Base-by-base conservation (phyloP, 352 stramenopile species). In the Globisporangium viniferum region DNA sequence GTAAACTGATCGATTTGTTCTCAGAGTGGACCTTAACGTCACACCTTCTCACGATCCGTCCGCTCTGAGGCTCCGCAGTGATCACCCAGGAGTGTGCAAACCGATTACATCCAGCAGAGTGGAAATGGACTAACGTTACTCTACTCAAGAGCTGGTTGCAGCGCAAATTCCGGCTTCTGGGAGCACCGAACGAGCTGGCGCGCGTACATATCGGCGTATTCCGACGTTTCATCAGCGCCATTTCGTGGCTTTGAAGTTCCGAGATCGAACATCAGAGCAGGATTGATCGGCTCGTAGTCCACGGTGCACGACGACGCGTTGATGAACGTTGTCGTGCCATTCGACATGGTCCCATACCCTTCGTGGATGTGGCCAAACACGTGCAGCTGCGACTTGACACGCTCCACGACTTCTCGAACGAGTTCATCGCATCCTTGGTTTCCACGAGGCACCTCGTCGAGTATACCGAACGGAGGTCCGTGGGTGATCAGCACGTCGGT, bases 361-460 rank as follows among this genome's bases (percentile, higher is more conserved):
- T 97, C 87, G 63, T 97, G 92, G 61, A 98, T 91, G 66, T 98
- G 92, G 1, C 92, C 92, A 77, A 97, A 98, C 8, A 97, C 82
- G 68, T 96, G 85, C 49, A 94, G 70, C 48, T 79, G 77, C 8
- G 91, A 90, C 41, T 76, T 75, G 56, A 96, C 74, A 20, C 88
- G 73, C 2, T 67, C 66, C 59, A 92, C 80, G 31, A 97, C 79
- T 62, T 94, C 77, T 1, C 58, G 36, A n/a, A 95, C 55, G 18
- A 98, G 68, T 62, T 94, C 84, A 18, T 78, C 77, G 69, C 88
- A 95, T 24, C 92, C 92, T 20, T 90, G 86, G 44, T 71, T 71
- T 39, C 80, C 61, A 24, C 75, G 72, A 20, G 48, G 29, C 14
- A 87, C 78, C 6, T 80, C 63, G 72, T 98, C 92, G 36, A 81